These are phyloP conservation scores for Peniophora sp. DNA, from an alignment of 1,284 basidiomycete species.

Conservation along the genomic window DNA sequence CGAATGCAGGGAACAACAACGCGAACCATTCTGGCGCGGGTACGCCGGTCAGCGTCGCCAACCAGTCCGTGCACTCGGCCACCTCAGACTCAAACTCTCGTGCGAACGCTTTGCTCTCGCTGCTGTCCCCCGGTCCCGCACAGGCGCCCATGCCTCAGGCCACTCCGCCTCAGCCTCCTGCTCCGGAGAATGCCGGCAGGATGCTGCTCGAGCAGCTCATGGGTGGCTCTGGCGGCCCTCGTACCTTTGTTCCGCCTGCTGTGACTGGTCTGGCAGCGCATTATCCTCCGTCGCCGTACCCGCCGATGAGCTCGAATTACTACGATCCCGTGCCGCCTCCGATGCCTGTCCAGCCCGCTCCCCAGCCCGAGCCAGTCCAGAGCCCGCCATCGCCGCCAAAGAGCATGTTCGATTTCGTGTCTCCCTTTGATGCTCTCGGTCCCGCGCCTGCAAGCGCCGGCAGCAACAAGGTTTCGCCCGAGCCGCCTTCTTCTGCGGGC, in stretches of 20 bases:
- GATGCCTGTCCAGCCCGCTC: slow-evolving; percentile 20
- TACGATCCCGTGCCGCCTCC: slow-evolving; percentile 28
- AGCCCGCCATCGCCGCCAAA: slow-evolving; percentile 62
- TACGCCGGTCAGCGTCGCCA: slow-evolving; percentile 43
- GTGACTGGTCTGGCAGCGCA: slow-evolving; percentile 25
- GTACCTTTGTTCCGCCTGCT: neutral
- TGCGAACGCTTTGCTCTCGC: slow-evolving; percentile 64
- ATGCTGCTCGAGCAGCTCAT: slow-evolving; percentile 71
- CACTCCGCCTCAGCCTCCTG: slow-evolving; percentile 52
- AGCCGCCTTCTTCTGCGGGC: no score
- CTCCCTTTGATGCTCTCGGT: slow-evolving; percentile 70
- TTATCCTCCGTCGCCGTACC: slow-evolving; percentile 39
- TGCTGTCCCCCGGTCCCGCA: slow-evolving; percentile 34
- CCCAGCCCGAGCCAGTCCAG: slow-evolving; percentile 31
- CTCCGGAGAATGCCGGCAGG: slow-evolving; percentile 61
- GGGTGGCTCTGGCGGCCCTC: slow-evolving; percentile 51
- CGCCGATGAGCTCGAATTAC: slow-evolving; percentile 18
- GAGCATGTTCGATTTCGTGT: slow-evolving; percentile 77
- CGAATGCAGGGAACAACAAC: slow-evolving; percentile 20
- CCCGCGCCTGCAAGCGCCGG: slow-evolving; percentile 24
- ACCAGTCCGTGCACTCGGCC: slow-evolving; percentile 39
- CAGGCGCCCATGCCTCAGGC: slow-evolving; percentile 42
- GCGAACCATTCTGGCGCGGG: slow-evolving; percentile 42
- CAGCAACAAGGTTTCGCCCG: no score
- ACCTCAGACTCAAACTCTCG: slow-evolving; percentile 27